Evolutionary conservation across 495 filamentous ascomycete species (phyloP), one percentile per base, ranked within the genome.

Genomic region (Talaromyces trachyspermus): DNA sequence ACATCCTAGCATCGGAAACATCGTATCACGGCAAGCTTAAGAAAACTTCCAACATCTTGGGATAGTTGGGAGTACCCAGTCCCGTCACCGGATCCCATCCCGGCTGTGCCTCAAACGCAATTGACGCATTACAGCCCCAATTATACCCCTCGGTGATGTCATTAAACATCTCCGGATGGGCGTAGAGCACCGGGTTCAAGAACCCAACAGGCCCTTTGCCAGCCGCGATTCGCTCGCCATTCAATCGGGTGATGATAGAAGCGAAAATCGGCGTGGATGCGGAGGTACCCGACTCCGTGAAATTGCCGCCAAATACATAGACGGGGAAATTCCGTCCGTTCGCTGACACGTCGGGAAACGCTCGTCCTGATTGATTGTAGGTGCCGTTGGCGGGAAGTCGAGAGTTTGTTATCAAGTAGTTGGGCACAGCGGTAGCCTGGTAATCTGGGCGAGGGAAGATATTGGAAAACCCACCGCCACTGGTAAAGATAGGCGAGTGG

Each of bases 291-390:
- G 24, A 45, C 15, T 56, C 53, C 15, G 56, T 35, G 8, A 27
- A 42, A 7, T 51, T 36, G 4, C 32, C 18, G 0, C 58, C 55
- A 29, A 55, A 45, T 12, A 52, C 47, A 40, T 53, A 42, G n/a
- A 56, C 49, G 38, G 51, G 38, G 48, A 60, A 54, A 44, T 61
- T 55, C 15, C 47, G 42, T 11, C 60, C 56, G 29, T 57, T 40
- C n/a, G 76, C 71, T 10, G 69, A 71, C 42, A 90, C 75, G 54
- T 91, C 87, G 0, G 87, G 87, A 52, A 83, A 80, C 4, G 77
- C 87, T 6, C 85, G 75, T 0, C 84, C 84, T 3, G 60, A 57
- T 14, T 61, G 61, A 59, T 85, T 71, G 57, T 64, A 56, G 27
- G 56, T 17, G 39, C 51, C 18, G 43, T 30, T 26, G 11, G 32